Percentiles rank a stretch among this genome's conserved stretches.
Evolutionary conservation across 805 yeast species (phyloP).

Genomic region (Candida cerambycidarum): DNA sequence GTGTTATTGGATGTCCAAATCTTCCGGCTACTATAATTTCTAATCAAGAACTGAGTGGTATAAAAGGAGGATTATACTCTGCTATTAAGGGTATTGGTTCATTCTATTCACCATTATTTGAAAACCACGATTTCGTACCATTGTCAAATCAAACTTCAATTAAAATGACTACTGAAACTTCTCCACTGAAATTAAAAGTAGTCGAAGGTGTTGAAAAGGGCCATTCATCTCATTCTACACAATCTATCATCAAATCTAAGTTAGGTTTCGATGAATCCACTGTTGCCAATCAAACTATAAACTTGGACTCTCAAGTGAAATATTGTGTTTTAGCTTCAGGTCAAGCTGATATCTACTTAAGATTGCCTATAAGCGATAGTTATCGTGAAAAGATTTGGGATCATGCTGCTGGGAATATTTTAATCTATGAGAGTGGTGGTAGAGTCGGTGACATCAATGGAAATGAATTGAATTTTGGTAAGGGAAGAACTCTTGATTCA

Average conservation of each 20-base stretch:
- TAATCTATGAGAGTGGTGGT: conserved; percentile 91
- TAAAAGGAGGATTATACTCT: conserved; percentile 70
- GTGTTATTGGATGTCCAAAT: conserved; percentile 97
- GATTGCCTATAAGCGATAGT: conserved; percentile 73
- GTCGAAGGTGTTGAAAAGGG: conserved; percentile 95
- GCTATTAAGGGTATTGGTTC: conserved; percentile 72
- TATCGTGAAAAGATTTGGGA: conserved; percentile 98
- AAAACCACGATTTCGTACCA: conserved; percentile 31
- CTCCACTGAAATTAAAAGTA: conserved; percentile 56
- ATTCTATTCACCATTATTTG: conserved; percentile 47
- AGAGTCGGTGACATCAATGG: conserved; percentile 84
- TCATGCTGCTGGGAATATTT: conserved; percentile 92
- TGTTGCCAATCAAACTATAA: conserved; percentile 58
- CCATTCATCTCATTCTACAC: conserved; percentile 90
- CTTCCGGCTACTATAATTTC: conserved; percentile 53
- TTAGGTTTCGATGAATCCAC: conserved; percentile 53
- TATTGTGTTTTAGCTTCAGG: conserved; percentile 91
- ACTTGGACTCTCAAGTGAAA: conserved; percentile 94
- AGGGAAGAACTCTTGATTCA: conserved; percentile 77
- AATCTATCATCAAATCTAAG: conserved; percentile 64
- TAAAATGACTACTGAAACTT: conserved; percentile 49
- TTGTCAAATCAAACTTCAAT: conserved; percentile 39
- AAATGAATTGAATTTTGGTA: conserved; percentile 71
- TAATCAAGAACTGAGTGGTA: conserved; percentile 32
- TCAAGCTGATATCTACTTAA: conserved; percentile 85